These are phyloP conservation scores for Leptographium wingfieldii DNA, from an alignment of 2,329 filamentous ascomycete genomes.

Conservation along the genomic window DNA sequence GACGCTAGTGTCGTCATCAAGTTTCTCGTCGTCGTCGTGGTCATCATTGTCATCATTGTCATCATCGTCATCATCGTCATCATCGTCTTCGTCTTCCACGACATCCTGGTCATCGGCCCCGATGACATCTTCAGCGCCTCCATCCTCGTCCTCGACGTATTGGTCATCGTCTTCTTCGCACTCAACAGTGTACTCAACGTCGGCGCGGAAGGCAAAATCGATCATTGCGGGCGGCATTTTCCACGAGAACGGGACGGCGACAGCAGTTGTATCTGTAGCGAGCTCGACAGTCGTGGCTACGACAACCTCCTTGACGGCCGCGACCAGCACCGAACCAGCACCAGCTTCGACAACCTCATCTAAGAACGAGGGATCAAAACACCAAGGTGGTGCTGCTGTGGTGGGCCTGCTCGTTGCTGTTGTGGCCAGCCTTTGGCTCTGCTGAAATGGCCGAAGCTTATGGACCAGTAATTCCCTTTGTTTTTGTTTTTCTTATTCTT, in stretches of 20 bases:
- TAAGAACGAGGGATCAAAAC: conserved; percentile 27
- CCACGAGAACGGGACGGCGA: conserved; percentile 32
- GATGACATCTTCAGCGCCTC: not conserved
- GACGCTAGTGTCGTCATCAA: conserved; percentile 1
- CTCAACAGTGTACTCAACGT: conserved; percentile 10
- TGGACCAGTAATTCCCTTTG: not conserved
- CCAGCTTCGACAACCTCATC: conserved; percentile 14
- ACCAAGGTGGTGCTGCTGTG: conserved; percentile 36
- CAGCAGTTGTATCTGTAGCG: conserved; percentile 3
- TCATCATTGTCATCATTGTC: conserved; percentile 15
- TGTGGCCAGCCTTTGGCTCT: conserved; percentile 37
- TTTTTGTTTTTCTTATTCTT: not conserved
- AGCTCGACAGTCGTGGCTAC: conserved; percentile 1
- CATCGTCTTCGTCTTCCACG: conserved; percentile 11
- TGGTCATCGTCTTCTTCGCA: conserved; percentile 16
- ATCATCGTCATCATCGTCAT: conserved; percentile 18
- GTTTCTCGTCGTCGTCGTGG: conserved; percentile 10
- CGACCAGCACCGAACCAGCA: conserved; percentile 13
- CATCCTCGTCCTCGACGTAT: conserved; percentile 7
- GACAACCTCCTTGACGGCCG: not conserved
- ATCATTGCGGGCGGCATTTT: conserved; percentile 35
- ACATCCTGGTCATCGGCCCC: conserved; percentile 16
- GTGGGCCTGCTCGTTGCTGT: conserved; percentile 43
- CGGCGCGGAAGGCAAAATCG: conserved; percentile 12
- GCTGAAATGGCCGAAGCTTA: conserved; percentile 17